Conservation (phyloP, 768 basidiomycete species). For the Kwoniella botswanensis region DNA sequence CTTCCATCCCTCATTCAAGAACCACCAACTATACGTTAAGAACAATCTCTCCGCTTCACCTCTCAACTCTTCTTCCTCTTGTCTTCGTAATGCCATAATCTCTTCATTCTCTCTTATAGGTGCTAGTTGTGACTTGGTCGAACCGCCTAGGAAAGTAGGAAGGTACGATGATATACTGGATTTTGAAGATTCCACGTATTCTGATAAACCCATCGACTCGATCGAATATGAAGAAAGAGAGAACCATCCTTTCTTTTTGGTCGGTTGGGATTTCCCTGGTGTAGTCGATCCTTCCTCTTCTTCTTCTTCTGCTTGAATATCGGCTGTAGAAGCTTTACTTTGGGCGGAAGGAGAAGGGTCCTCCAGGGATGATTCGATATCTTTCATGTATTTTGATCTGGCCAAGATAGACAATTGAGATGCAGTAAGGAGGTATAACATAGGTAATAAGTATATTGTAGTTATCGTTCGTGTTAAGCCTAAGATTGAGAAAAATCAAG, state of each 20-base stretch:
- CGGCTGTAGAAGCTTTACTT: too few species aligned
- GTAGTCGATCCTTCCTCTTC: neutral
- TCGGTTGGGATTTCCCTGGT: neutral
- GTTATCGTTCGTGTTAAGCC: conserved; percentile 88
- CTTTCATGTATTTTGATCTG: conserved; percentile 66
- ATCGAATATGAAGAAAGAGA: conserved; percentile 27
- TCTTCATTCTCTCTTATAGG: conserved; percentile 47
- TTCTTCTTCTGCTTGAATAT: neutral
- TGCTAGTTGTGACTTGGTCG: neutral
- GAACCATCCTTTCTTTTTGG: conserved; percentile 24
- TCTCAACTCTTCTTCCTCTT: conserved; percentile 39
- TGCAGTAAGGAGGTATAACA: conserved; percentile 82
- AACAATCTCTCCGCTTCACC: conserved; percentile 77
- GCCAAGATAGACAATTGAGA: conserved; percentile 86
- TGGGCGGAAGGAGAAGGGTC: neutral
- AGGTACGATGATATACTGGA: conserved; percentile 26
- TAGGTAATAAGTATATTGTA: conserved; percentile 79
- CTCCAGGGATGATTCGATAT: conserved; percentile 70
- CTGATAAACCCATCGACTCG: conserved; percentile 35
- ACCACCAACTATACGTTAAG: conserved; percentile 89
- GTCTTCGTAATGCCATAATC: conserved; percentile 46
- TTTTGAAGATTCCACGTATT: conserved; percentile 28
- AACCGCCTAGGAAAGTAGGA: conserved; percentile 12
- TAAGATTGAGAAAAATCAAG: conserved; percentile 50
- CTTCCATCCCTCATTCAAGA: conserved; percentile 89